These are phyloP conservation scores for Didymella sp. DNA, from an alignment of 2,329 filamentous ascomycete genomes.

Conservation along the genomic window DNA sequence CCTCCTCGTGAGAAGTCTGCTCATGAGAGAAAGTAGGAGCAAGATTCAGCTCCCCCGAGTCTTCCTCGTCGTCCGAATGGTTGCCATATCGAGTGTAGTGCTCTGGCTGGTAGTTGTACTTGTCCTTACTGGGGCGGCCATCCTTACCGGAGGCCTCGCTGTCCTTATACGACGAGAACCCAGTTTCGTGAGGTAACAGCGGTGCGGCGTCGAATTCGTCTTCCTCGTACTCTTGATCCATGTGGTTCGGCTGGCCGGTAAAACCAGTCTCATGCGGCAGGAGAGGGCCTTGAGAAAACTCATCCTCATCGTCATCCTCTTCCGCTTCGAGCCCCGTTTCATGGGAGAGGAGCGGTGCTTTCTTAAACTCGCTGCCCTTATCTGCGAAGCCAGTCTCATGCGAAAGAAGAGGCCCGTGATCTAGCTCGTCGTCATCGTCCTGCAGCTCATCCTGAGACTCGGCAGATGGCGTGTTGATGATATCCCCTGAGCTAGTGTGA, in stretches of 20 bases:
- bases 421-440: conserved; percentile 8
- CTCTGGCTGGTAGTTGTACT: conserved; percentile 17
- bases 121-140: conserved; percentile 22
- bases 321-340: conserved; percentile 13
- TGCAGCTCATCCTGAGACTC: conserved; percentile 18
- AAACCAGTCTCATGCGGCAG: conserved; percentile 32
- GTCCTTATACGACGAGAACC: conserved; percentile 23
- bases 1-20: conserved; percentile 4
- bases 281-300: conserved; percentile 25
- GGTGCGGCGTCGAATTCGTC: conserved; percentile 41
- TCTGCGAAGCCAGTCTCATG: conserved; percentile 27
- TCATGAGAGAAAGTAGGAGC: conserved; percentile 22
- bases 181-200: conserved; percentile 49
- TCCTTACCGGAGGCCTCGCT: conserved; percentile 25
- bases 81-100: conserved; percentile 21
- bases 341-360: conserved; percentile 24
- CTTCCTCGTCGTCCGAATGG: conserved; percentile 10
- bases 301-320: conserved; percentile 7
- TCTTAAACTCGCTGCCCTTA: conserved; percentile 18
- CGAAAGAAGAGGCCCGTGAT: conserved; percentile 26
- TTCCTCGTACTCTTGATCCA: conserved; percentile 20
- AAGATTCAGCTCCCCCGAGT: conserved; percentile 8
- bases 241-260: not conserved
- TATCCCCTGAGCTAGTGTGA: conserved; percentile 28
- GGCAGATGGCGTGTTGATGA: conserved; percentile 29